phyloP scores from a whole-genome alignment of 208 protist species.

The Naegleria fowleri region DNA sequence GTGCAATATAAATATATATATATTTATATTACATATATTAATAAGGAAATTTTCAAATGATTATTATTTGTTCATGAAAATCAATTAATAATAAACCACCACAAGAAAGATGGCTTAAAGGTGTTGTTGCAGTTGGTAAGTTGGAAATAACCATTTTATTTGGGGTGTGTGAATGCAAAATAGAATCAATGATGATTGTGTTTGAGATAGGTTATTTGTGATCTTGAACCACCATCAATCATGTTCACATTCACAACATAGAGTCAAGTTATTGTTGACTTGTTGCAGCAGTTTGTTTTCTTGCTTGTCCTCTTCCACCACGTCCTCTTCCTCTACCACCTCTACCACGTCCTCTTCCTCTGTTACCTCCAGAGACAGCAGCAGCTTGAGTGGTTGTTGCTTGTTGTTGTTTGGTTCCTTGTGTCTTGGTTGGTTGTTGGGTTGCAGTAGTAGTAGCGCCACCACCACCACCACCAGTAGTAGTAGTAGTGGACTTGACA shows the following conservation, averaged over 20 bases:
- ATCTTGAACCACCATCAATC: background rate
- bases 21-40: too few species aligned
- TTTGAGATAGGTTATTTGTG: background rate
- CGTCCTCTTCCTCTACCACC: background rate
- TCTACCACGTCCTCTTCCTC: background rate
- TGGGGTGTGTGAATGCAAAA: background rate
- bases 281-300: background rate
- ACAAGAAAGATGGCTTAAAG: too few species aligned
- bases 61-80: too few species aligned
- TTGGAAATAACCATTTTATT: background rate
- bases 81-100: too few species aligned
- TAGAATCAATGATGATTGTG: background rate
- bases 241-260: background rate
- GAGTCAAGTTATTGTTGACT: background rate
- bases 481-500: too few species aligned
- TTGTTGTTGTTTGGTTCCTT: background rate
- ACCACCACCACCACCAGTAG: background rate
- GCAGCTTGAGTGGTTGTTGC: background rate
- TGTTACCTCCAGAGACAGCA: background rate
- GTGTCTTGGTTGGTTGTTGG: background rate
- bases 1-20: too few species aligned
- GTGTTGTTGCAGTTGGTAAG: too few species aligned
- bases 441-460: background rate
- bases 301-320: background rate
- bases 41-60: too few species aligned